Percentiles rank a stretch among this genome's conserved stretches.
These are phyloP conservation scores for Myriosclerotinia curreyana DNA, from an alignment of 2,329 filamentous ascomycete genomes.

Conservation along the genomic window DNA sequence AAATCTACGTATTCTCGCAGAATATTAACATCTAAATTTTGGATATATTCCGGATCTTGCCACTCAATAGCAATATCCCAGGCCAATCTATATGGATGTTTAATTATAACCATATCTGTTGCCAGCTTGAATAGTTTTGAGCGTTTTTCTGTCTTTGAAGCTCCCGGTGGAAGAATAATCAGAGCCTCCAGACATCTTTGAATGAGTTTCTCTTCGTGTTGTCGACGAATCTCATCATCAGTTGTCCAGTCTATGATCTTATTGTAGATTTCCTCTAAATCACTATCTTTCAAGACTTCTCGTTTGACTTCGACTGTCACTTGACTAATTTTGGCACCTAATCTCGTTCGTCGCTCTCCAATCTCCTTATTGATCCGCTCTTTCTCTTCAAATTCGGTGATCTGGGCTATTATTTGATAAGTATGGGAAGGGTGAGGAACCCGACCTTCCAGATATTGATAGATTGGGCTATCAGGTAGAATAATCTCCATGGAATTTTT, in stretches of 20 bases:
- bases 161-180: conserved; percentile 60
- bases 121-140: conserved; percentile 73
- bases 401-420: conserved; percentile 77
- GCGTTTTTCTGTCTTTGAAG: conserved; percentile 67
- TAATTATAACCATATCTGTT: conserved; percentile 92
- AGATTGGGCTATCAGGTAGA: conserved; percentile 77
- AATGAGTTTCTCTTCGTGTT: conserved; percentile 87
- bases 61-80: conserved; percentile 93
- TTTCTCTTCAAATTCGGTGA: conserved; percentile 81
- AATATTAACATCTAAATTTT: conserved; percentile 74
- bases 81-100: conserved; percentile 82
- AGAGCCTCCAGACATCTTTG: conserved; percentile 77
- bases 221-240: conserved; percentile 79
- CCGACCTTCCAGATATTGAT: conserved; percentile 77
- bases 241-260: conserved; percentile 85
- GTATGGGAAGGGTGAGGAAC: conserved; percentile 76
- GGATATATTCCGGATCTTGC: conserved; percentile 71
- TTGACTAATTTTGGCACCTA: conserved; percentile 79
- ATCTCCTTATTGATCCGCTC: conserved; percentile 88
- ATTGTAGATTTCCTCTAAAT: conserved; percentile 76
- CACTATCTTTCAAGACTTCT: conserved; percentile 74
- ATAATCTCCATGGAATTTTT: conserved; percentile 72
- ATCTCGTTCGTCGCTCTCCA: conserved; percentile 78
- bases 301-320: conserved; percentile 85
- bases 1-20: conserved; percentile 76